These are phyloP conservation scores for Sphagnum contortum DNA, from an alignment of 225 moss, liverwort and hornwort genomes.

Conservation along the genomic window DNA sequence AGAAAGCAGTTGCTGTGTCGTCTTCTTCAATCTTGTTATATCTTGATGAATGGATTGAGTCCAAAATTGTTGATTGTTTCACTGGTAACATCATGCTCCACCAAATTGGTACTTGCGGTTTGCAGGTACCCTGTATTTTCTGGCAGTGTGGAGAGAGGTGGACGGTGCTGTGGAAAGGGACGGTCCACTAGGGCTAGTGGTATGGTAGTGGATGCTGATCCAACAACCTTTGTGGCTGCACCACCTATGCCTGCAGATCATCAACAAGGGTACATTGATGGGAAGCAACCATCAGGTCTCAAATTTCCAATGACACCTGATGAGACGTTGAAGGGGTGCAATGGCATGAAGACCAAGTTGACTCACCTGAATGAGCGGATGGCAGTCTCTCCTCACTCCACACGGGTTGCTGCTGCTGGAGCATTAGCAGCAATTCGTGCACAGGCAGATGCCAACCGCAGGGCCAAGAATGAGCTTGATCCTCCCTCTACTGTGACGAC, in stretches of 20 bases:
- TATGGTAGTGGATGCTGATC: slow-evolving; percentile 12
- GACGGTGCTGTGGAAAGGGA: slow-evolving; percentile 23
- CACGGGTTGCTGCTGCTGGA: slow-evolving; percentile 44
- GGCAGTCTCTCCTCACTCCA: slow-evolving; percentile 32
- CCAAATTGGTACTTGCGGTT: not conserved
- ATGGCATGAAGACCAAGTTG: slow-evolving; percentile 19
- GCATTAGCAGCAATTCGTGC: slow-evolving; percentile 52
- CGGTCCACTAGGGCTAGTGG: slow-evolving; percentile 22
- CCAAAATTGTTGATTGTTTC: not conserved
- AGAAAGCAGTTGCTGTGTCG: not conserved
- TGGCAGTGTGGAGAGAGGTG: slow-evolving; percentile 19
- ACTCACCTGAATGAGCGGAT: slow-evolving; percentile 14
- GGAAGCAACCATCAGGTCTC: slow-evolving; percentile 21
- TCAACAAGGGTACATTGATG: slow-evolving; percentile 6
- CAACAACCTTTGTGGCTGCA: slow-evolving; percentile 1
- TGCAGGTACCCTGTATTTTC: slow-evolving; percentile 33
- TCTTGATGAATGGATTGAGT: not conserved
- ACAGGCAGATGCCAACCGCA: slow-evolving; percentile 38
- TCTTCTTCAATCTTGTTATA: not conserved
- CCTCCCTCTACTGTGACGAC: slow-evolving; percentile 10
- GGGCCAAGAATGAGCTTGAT: slow-evolving; percentile 33
- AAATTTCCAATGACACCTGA: slow-evolving; percentile 20
- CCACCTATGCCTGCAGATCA: slow-evolving; percentile 15
- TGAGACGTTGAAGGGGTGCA: slow-evolving; percentile 27
- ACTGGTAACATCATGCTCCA: not conserved